Conservation (phyloP, 352 stramenopile genomes). For the Phytophthora pisi region DNA sequence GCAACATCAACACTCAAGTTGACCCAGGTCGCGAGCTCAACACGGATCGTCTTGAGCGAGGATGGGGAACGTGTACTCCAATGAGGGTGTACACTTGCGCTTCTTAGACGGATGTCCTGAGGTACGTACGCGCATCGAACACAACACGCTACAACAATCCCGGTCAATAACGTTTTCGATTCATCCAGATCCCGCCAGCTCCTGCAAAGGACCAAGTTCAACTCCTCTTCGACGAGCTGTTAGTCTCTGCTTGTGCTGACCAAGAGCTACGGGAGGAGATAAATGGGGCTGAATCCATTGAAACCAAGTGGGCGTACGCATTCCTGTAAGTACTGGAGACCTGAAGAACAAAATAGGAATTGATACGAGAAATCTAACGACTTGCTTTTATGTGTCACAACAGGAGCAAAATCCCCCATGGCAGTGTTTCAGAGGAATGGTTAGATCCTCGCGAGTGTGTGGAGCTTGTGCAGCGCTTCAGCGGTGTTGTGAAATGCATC, state of each 20-base stretch:
- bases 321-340: conserved; percentile 52
- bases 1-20: conserved; percentile 1
- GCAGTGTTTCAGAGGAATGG: conserved; percentile 48
- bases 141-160: not conserved
- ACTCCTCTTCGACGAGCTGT: conserved; percentile 50
- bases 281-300: conserved; percentile 43
- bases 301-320: conserved; percentile 78
- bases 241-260: conserved; percentile 37
- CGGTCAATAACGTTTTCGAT: conserved; percentile 9
- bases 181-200: conserved; percentile 54
- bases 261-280: conserved; percentile 47
- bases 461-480: conserved; percentile 45
- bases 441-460: conserved; percentile 60
- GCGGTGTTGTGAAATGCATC: conserved; percentile 39
- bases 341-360: too few species aligned
- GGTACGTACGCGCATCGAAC: conserved; percentile 27
- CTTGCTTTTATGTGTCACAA: not conserved
- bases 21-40: conserved; percentile 2
- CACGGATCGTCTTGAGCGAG: not conserved
- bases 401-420: conserved; percentile 52
- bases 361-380: conserved; percentile 2
- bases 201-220: conserved; percentile 47
- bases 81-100: conserved; percentile 36
- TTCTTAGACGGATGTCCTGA: conserved; percentile 68
- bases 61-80: conserved; percentile 66